Base-by-base conservation (phyloP, 148 eudicot species). In the Heliosperma pusillum region DNA sequence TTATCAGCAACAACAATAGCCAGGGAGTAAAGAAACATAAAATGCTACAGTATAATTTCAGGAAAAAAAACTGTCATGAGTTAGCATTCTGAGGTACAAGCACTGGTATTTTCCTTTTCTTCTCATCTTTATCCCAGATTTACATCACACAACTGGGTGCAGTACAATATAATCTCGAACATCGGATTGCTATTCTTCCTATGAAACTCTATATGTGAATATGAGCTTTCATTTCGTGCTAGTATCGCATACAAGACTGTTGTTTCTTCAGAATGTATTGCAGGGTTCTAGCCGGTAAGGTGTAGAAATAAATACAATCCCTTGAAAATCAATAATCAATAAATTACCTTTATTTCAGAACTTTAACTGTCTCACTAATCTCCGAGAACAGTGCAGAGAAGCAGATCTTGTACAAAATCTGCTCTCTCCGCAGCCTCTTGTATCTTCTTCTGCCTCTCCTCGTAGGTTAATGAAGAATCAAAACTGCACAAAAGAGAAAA, bases 331-430 rank as follows among this genome's bases (percentile, higher is more conserved):
- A 3, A 69, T 59, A 69, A 2, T 45, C 67, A 3, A 69, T 59
- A 19, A 15, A 36, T 50, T 73, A 77, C 74, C 80, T 66, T 80
- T 77, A 65, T 75, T 80, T 29, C 59, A 21, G 26, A 67, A 71
- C 77, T 68, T 21, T 20, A 52, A 10, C 20, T 19, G 75, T 61
- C 66, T 72, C 30, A 10, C 77, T 88, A 89, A 79, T 93, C 94
- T 24, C 66, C 84, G 61, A 91, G 75, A 67, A 93, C 84, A 47
- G 93, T 86, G 78, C 97, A 89, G 70, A 83, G 78, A 30, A 93
- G 76, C 80, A 93, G 80, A 78, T 93, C 97, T 86, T 89, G 98
- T 59, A 91, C 86, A 80, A 93, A 93, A 44, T 80, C 88, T 22
- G 98, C 92, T 83, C 91, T 87, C 80, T 88, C 93, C 13, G 90